A percentile compares a stretch with the other conserved stretches of the same genome.
phyloP scores from a whole-genome alignment of 805 yeast genomes.

The Myxozyma lipomycoides region DNA sequence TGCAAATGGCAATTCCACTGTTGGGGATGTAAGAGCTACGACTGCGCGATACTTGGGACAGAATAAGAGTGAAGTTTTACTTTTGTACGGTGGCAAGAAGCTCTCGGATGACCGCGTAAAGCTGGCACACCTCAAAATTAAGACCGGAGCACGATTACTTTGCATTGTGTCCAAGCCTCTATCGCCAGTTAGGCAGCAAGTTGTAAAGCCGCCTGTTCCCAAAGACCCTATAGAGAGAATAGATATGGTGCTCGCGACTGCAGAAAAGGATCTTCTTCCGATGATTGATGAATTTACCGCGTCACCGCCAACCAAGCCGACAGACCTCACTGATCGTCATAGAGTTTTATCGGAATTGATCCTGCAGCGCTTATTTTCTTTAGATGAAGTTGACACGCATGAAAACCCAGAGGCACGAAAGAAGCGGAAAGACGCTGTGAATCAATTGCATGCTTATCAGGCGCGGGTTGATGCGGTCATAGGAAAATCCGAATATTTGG shows the following conservation, averaged over 20 bases:
- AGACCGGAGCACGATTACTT: constrained; percentile 19
- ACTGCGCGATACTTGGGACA: constrained; percentile 23
- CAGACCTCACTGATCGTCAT: constrained; percentile 13
- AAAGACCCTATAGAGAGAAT: constrained; percentile 21
- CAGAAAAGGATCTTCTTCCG: constrained; percentile 20
- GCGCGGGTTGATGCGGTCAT: constrained; percentile 29
- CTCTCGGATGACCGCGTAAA: constrained; percentile 21
- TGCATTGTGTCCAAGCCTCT: constrained; percentile 11
- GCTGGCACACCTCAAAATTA: constrained; percentile 10
- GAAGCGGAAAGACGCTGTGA: constrained; percentile 31
- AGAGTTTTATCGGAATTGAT: constrained; percentile 25
- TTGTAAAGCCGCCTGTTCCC: constrained; percentile 8
- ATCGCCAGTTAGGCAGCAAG: background rate
- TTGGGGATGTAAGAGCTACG: constrained; percentile 29
- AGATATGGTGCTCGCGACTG: constrained; percentile 13
- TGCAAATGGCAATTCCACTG: constrained; percentile 24
- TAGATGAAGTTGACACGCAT: constrained; percentile 31
- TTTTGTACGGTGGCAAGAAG: constrained; percentile 29
- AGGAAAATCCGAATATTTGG: background rate
- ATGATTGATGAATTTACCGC: constrained; percentile 16
- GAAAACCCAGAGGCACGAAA: constrained; percentile 31
- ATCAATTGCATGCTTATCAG: constrained; percentile 29
- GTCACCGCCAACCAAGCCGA: constrained; percentile 8
- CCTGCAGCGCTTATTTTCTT: constrained; percentile 28
- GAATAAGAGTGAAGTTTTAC: constrained; percentile 12